Conservation (phyloP, 176 grass and related monocot genomes). For the Elymus sibiricus region DNA sequence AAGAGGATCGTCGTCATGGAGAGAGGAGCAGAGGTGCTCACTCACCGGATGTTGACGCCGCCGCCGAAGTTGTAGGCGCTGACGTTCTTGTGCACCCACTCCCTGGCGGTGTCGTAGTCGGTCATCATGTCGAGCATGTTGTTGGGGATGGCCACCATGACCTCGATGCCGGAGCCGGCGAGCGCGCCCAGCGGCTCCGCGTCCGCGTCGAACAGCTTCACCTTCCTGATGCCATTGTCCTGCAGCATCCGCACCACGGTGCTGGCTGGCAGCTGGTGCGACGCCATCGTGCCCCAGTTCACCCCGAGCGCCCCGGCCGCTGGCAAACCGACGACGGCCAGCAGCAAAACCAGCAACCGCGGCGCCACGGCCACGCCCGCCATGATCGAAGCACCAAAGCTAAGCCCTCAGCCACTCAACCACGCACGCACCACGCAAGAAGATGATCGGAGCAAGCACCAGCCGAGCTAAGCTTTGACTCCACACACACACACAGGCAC, state of each 20-base stretch:
- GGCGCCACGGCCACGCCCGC: background rate
- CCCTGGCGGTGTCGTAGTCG: constrained; percentile 52
- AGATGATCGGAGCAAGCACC: background rate
- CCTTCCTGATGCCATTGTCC: constrained; percentile 64
- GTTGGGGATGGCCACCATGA: constrained; percentile 71
- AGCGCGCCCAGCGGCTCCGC: constrained; percentile 42
- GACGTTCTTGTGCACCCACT: constrained; percentile 69
- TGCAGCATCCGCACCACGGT: constrained; percentile 52
- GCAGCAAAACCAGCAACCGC: background rate
- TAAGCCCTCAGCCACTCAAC: too few species aligned
- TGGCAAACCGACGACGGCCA: background rate
- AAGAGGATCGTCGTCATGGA: background rate
- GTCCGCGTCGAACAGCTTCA: constrained; percentile 72
- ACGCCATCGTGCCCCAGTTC: constrained; percentile 84
- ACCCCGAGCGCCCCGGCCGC: constrained; percentile 43
- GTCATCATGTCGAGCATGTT: constrained; percentile 55
- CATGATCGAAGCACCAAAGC: constrained; percentile 3
- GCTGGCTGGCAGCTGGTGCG: constrained; percentile 55
- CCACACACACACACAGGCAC: background rate
- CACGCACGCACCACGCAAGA: too few species aligned
- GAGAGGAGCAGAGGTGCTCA: background rate
- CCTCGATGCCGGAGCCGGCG: constrained; percentile 56
- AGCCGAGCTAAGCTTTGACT: background rate
- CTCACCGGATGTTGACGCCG: constrained; percentile 65
- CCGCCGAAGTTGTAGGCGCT: constrained; percentile 62